Base-by-base conservation (phyloP, 2,329 filamentous ascomycete species). In the Tolypocladium album region DNA sequence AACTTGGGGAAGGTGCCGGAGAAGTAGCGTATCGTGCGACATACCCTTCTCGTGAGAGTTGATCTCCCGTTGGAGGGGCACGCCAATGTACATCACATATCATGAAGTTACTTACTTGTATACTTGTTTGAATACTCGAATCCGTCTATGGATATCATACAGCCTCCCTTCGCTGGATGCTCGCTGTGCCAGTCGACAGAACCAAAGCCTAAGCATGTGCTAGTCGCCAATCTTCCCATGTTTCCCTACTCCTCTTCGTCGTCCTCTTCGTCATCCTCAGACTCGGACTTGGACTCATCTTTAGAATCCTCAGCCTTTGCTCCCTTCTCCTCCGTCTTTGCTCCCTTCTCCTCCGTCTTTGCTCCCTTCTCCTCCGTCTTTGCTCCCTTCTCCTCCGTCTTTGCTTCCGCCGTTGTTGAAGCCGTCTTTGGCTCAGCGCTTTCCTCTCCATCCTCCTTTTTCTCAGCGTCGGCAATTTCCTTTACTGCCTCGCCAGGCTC, bases 401-500 rank as follows among this genome's bases (percentile, higher is more conserved):
- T n/a, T 11, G 40, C 1, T n/a, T 43, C 40, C 40, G 40, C 40
- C 17, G n/a, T 45, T 5, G 42, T 22, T n/a, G 1, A 17, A 5
- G 17, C 3, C 17, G 7, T 20, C 5, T 47, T 4, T 24, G 24
- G 13, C 11, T 31, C 27, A 7, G 47, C 47, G 3, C 24, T 68
- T 2, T 66, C 67, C 9, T 68, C 64, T 11, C 6, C 4, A 70
- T 71, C 72, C 1, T 69, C 68, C 11, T 72, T 69, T 5, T 70
- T 68, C 60, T 77, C 72, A 31, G 9, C 4, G 52, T 73, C 71
- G 0, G 72, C 64, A 61, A 72, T 75, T 69, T 80, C 76, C 57
- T 73, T 69, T 27, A 76, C 22, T 4, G 22, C 67, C 67, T 75
- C 68, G 3, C n/a, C 40, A 24, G 70, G 69, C 63, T 71, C 72